phyloP scores from a whole-genome alignment of 371 early-diverging fungal genomes.

The Mortierella sp. region DNA sequence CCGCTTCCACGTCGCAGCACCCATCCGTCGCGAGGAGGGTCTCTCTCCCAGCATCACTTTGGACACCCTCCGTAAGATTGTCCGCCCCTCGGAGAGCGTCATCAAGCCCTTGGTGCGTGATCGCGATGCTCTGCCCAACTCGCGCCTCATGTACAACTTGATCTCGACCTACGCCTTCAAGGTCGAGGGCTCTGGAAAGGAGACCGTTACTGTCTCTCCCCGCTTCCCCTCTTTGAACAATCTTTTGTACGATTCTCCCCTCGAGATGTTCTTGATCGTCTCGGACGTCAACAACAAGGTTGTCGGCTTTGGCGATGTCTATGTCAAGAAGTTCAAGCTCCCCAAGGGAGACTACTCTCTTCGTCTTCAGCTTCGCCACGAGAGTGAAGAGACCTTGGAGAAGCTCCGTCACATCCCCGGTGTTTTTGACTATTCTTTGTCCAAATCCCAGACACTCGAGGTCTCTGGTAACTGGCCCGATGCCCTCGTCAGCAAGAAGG shows the following conservation, averaged over 20 bases:
- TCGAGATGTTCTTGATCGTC: constrained; percentile 68
- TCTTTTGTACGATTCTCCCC: constrained; percentile 73
- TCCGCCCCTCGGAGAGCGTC: constrained; percentile 76
- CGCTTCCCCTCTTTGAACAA: constrained; percentile 76
- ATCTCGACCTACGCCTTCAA: constrained; percentile 82
- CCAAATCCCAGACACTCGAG: constrained; percentile 70
- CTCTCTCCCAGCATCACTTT: constrained; percentile 72
- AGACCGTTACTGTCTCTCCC: constrained; percentile 67
- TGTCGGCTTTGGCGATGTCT: constrained; percentile 80
- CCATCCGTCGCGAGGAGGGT: constrained; percentile 81
- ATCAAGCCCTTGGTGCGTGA: constrained; percentile 79
- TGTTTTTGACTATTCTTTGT: constrained; percentile 75
- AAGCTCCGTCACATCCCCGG: constrained; percentile 75
- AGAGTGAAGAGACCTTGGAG: constrained; percentile 77
- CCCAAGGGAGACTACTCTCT: constrained; percentile 89
- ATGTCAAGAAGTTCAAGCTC: constrained; percentile 79
- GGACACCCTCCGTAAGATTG: constrained; percentile 74
- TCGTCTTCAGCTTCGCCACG: constrained; percentile 83
- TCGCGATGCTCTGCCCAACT: constrained; percentile 84
- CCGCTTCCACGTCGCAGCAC: constrained; percentile 80
- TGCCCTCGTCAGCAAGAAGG: constrained; percentile 60
- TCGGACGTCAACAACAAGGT: constrained; percentile 76
- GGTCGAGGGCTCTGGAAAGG: constrained; percentile 63
- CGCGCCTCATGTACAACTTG: constrained; percentile 77
- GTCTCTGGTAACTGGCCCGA: constrained; percentile 70